phyloP scores from a whole-genome alignment of 352 stramenopile genomes.

The Pythium monospermum region DNA sequence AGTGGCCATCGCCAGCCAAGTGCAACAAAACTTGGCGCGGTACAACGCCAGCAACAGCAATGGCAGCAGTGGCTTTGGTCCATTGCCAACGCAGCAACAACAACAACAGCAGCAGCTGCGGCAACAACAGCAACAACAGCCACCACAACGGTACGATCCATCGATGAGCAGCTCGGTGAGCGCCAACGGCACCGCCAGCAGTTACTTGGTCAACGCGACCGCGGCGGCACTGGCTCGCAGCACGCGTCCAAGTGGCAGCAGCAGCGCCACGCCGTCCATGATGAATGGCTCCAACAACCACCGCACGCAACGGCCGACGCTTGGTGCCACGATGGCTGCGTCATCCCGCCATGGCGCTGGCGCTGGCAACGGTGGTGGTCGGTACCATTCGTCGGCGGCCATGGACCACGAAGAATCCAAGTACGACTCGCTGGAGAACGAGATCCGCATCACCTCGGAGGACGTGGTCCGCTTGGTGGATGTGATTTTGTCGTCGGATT shows the following conservation, averaged over 20 bases:
- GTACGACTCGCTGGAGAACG: conserved; percentile 36
- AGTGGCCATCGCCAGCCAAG: not conserved
- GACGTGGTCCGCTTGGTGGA: conserved; percentile 74
- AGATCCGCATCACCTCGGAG: conserved; percentile 63
- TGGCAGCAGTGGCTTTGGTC: conserved; percentile 6
- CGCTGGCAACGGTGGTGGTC: not conserved
- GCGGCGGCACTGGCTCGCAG: not conserved
- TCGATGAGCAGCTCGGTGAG: conserved; percentile 6
- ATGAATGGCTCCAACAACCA: not conserved
- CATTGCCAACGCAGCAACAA: conserved; percentile 8
- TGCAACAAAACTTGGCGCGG: too few species aligned
- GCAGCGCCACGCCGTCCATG: not conserved
- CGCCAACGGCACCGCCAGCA: conserved; percentile 4
- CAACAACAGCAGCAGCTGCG: conserved; percentile 9
- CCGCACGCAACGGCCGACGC: not conserved
- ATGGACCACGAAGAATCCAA: conserved; percentile 18
- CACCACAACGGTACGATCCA: conserved; percentile 9
- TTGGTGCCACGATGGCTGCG: too few species aligned
- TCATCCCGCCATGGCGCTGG: not conserved
- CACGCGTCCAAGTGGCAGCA: not conserved
- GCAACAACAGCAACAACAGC: conserved; percentile 2
- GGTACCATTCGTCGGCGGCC: not conserved
- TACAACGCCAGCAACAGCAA: conserved; percentile 9
- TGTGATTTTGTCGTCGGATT: conserved; percentile 64
- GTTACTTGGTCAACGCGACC: conserved; percentile 3